Evolutionary conservation across 2,329 filamentous ascomycete genomes (phyloP), one percentile per base, ranked within the genome.

Genomic region (Chaetomium strumarium): DNA sequence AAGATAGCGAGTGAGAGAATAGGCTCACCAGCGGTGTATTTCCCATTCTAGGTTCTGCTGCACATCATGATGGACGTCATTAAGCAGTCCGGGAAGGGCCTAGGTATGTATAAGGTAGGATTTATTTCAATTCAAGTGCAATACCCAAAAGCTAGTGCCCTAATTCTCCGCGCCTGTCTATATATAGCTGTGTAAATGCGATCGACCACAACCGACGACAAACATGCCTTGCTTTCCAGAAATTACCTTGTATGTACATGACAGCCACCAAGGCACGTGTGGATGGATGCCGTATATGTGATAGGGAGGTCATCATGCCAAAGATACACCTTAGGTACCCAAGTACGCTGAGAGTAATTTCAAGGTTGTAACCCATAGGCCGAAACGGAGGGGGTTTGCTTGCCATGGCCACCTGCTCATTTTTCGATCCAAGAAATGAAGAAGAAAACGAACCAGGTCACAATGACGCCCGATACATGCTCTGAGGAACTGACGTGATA

Each of bases 381-480:
- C 24, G 46, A 30, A 41, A 24, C 17, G n/a, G 40, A 19, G 36
- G 20, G 33, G 31, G 24, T 11, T 40, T 43, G 33, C 50, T 47
- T 30, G 46, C 30, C 41, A 24, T 20, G 42, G 24, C 43, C 38
- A 37, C 46, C 38, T 46, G 42, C 38, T 50, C 52, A 33, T 46
- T 34, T 43, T 30, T 19, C 30, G 11, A 36, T 33, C 30, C 42
- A 11, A 30, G 48, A 54, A 47, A 33, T 13, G 33, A 54, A 46
- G 19, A 36, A n/a, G 31, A 44, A 39, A 33, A 2, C 8, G 33
- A 39, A 46, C 12, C 7, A 47, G 24, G 52, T 37, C 45, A 49
- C n/a, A 20, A 51, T 37, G 53, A 55, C 53, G 53, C 53, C 53
- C 30, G 46, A 52, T 49, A 46, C 46, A 55, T 55, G 53, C 53